Conservation (phyloP, 2,329 filamentous ascomycete species). For the Chrysosporium queenslandicum region DNA sequence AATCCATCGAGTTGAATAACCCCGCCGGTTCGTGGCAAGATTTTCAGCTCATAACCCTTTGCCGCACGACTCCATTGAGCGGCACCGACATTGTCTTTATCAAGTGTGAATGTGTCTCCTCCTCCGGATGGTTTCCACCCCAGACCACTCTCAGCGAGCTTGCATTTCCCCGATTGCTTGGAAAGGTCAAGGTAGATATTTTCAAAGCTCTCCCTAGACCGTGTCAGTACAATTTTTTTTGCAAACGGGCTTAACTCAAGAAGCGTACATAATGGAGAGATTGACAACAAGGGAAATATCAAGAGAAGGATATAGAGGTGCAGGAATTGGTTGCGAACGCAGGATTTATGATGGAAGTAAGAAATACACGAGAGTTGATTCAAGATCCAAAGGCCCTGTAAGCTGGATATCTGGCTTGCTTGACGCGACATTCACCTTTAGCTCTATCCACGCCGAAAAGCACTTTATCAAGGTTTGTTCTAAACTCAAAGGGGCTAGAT, state of each 20-base stretch:
- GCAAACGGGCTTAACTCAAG: too few relatives aligned
- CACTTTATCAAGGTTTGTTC: slow-evolving; percentile 13
- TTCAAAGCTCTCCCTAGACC: slow-evolving; percentile 76
- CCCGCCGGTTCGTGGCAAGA: slow-evolving; percentile 71
- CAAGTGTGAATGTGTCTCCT: slow-evolving; percentile 87
- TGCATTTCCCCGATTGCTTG: slow-evolving; percentile 82
- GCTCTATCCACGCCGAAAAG: slow-evolving; percentile 10
- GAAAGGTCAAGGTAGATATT: slow-evolving; percentile 95
- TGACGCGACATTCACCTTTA: background rate
- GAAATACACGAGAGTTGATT: background rate
- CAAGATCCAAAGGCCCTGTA: background rate
- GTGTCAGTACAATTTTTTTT: slow-evolving; percentile 4
- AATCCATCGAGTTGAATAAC: slow-evolving; percentile 94
- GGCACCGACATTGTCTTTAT: slow-evolving; percentile 70
- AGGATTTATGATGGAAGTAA: too few relatives aligned
- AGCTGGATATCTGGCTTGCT: background rate
- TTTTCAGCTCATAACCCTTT: slow-evolving; percentile 87
- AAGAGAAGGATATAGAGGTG: too few relatives aligned
- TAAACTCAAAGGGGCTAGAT: slow-evolving; percentile 1
- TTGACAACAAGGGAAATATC: background rate
- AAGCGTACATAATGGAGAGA: slow-evolving; percentile 14
- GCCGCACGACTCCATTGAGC: slow-evolving; percentile 93
- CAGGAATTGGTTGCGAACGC: too few relatives aligned
- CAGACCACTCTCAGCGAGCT: slow-evolving; percentile 86
- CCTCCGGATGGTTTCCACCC: slow-evolving; percentile 87